Conservation (phyloP, 495 filamentous ascomycete genomes). For the Margaritispora aquatica region DNA sequence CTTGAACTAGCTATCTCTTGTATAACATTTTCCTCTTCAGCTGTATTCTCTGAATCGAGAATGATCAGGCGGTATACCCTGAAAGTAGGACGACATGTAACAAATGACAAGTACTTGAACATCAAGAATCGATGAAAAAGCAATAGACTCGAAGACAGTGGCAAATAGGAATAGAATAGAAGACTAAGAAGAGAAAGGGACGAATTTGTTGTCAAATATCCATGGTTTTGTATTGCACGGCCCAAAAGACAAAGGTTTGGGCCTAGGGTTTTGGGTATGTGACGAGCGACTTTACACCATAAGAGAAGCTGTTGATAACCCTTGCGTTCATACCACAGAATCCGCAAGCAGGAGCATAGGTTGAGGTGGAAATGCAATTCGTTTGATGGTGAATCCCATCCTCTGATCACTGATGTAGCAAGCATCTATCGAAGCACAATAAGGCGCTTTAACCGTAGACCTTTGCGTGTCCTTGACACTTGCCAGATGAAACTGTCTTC, state of each 20-base stretch:
- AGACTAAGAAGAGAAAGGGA: not conserved
- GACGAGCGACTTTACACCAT: not conserved
- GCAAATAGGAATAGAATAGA: not conserved
- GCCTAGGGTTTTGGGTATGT: not conserved
- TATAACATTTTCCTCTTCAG: slow-evolving; percentile 70
- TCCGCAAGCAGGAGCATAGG: too few species aligned
- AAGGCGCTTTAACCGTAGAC: not conserved
- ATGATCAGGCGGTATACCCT: slow-evolving; percentile 58
- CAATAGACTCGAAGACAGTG: not conserved
- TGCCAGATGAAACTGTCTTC: not conserved
- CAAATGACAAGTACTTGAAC: not conserved
- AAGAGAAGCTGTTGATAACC: too few species aligned
- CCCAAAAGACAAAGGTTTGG: too few species aligned
- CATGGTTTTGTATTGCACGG: too few species aligned
- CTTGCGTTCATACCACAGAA: too few species aligned
- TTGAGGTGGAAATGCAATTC: too few species aligned
- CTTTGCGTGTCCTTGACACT: not conserved
- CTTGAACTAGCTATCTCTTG: slow-evolving; percentile 56
- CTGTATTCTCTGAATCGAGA: slow-evolving; percentile 37
- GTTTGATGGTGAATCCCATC: too few species aligned
- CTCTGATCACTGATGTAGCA: too few species aligned
- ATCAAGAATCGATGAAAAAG: too few species aligned
- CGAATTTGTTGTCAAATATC: too few species aligned
- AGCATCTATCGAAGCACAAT: not conserved
- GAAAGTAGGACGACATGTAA: slow-evolving; percentile 4